These are phyloP conservation scores for Cladobotryum protrusum DNA, from an alignment of 2,329 filamentous ascomycete species.

Conservation along the genomic window DNA sequence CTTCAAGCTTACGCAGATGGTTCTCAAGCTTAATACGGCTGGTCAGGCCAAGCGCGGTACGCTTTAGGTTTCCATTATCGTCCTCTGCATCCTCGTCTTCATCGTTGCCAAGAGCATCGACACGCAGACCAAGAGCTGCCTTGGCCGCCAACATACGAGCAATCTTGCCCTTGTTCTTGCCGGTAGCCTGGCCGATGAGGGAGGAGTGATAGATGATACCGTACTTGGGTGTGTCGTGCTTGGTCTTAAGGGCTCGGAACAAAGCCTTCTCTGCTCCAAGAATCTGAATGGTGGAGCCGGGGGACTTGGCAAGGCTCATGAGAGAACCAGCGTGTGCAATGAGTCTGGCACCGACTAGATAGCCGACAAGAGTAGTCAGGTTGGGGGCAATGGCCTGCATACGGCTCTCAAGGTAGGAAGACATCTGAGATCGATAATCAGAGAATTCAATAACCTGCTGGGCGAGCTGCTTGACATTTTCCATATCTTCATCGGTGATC, in stretches of 20 bases:
- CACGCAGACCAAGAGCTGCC: slow-evolving; percentile 84
- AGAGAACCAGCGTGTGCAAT: slow-evolving; percentile 94
- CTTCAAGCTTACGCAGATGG: slow-evolving; percentile 72
- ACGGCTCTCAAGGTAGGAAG: slow-evolving; percentile 80
- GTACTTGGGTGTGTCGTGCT: slow-evolving; percentile 98
- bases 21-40: slow-evolving; percentile 69
- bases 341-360: slow-evolving; percentile 86
- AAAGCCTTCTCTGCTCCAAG: slow-evolving; percentile 97
- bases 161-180: slow-evolving; percentile 99
- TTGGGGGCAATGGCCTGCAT: slow-evolving; percentile 98
- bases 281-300: slow-evolving; percentile 94
- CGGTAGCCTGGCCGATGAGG: slow-evolving; percentile 91
- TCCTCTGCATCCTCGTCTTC: slow-evolving; percentile 80
- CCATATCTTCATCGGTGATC: slow-evolving; percentile 85
- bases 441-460: slow-evolving; percentile 91
- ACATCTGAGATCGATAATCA: slow-evolving; percentile 82
- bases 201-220: slow-evolving; percentile 91
- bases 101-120: slow-evolving; percentile 63
- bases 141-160: slow-evolving; percentile 94
- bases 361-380: slow-evolving; percentile 85
- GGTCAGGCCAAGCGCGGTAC: slow-evolving; percentile 69
- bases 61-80: slow-evolving; percentile 25
- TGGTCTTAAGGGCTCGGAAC: slow-evolving; percentile 97
- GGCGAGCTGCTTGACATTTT: slow-evolving; percentile 86
- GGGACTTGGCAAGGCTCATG: slow-evolving; percentile 89